These are phyloP conservation scores for Teratosphaeriaceae sp. DNA, from an alignment of 2,329 filamentous ascomycete species.

Conservation along the genomic window DNA sequence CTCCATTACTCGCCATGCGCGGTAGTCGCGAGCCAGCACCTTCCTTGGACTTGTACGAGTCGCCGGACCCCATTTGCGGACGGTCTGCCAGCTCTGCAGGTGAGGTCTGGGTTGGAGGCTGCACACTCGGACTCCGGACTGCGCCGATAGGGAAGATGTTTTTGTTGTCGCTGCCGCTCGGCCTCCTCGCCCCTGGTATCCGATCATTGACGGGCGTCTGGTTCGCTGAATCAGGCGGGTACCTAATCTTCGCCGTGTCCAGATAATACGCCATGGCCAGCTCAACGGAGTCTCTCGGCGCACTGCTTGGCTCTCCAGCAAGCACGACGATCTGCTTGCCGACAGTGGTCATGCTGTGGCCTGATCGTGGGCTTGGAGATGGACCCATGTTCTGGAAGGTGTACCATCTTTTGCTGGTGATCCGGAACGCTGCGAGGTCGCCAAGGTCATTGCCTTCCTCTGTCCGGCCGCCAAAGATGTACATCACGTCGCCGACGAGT, in stretches of 20 bases:
- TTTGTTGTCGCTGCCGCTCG: constrained; percentile 18
- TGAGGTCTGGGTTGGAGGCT: not conserved
- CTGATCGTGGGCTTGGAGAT: constrained; percentile 85
- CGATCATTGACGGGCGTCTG: constrained; percentile 28
- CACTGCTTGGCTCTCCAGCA: constrained; percentile 89
- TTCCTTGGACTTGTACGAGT: constrained; percentile 3
- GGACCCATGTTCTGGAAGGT: constrained; percentile 99
- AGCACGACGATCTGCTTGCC: constrained; percentile 89
- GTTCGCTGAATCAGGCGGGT: constrained; percentile 58
- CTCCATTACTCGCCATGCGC: constrained; percentile 23
- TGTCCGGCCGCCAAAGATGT: constrained; percentile 92
- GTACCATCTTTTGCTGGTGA: constrained; percentile 86
- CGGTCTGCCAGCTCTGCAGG: constrained; percentile 22
- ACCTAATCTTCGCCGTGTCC: constrained; percentile 93
- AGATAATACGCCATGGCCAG: constrained; percentile 84
- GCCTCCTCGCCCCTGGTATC: constrained; percentile 23
- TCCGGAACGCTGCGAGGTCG: constrained; percentile 80
- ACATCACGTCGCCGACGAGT: constrained; percentile 97
- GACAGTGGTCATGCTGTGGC: constrained; percentile 95
- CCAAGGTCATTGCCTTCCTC: constrained; percentile 89
- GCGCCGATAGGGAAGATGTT: not conserved
- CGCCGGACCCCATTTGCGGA: constrained; percentile 20
- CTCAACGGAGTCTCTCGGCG: constrained; percentile 72
- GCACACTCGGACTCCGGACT: not conserved
- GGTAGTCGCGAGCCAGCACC: constrained; percentile 50